Evolutionary conservation across 352 stramenopile genomes (phyloP).

Genomic region (Phytophthora syringae): DNA sequence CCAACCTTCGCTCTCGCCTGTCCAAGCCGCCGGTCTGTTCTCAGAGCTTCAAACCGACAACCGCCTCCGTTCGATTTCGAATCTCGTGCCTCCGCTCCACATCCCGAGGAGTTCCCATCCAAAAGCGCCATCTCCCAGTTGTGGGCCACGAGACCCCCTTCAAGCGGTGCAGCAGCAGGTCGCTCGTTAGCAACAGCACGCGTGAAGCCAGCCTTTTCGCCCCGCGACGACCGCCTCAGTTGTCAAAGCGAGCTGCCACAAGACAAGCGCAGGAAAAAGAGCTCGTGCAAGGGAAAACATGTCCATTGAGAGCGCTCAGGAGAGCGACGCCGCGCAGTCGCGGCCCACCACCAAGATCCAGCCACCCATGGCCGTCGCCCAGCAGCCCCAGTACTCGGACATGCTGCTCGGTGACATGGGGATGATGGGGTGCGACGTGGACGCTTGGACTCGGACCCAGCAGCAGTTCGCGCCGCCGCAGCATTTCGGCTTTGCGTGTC

Average conservation of each 20-base stretch:
- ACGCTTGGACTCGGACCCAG: slow-evolving; percentile 51
- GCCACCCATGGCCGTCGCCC: slow-evolving; percentile 22
- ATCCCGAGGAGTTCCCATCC: slow-evolving; percentile 43
- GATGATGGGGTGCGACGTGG: slow-evolving; percentile 75
- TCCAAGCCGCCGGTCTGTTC: slow-evolving; percentile 25
- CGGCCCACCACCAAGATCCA: slow-evolving; percentile 12
- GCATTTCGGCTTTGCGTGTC: slow-evolving; percentile 45
- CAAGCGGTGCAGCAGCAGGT: slow-evolving; percentile 34
- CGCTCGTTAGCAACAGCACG: slow-evolving; percentile 25
- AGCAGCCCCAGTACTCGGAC: slow-evolving; percentile 44
- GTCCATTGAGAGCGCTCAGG: slow-evolving; percentile 53
- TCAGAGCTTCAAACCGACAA: slow-evolving; percentile 19
- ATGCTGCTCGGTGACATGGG: slow-evolving; percentile 68
- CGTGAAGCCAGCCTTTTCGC: slow-evolving; percentile 34
- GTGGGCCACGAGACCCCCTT: slow-evolving; percentile 35
- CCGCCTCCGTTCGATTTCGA: slow-evolving; percentile 35
- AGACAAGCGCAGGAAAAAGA: slow-evolving; percentile 13
- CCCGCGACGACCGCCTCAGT: slow-evolving; percentile 36
- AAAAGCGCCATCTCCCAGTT: slow-evolving; percentile 22
- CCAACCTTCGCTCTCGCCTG: slow-evolving; percentile 21
- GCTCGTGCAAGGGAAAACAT: no score
- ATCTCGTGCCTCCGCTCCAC: slow-evolving; percentile 35
- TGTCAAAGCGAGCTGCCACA: slow-evolving; percentile 34
- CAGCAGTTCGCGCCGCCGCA: slow-evolving; percentile 43
- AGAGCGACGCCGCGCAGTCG: slow-evolving; percentile 23